Evolutionary conservation across 2,329 filamentous ascomycete species (phyloP).

Genomic region (Fusarium duplospermum): DNA sequence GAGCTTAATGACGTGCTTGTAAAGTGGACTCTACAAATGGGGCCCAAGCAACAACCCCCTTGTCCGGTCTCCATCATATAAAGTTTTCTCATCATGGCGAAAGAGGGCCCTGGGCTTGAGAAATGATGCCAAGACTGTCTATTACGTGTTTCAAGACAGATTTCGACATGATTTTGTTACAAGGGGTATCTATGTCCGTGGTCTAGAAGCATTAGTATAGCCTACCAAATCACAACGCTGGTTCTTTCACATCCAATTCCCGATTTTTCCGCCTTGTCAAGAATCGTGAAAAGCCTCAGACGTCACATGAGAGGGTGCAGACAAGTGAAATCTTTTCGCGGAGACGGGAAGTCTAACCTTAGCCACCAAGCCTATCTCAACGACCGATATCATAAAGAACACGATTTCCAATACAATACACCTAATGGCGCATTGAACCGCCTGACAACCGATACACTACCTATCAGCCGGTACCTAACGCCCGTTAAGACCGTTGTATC

Average conservation of each 20-base stretch:
- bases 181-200: not conserved
- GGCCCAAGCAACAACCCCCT: not conserved
- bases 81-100: conserved; percentile 26
- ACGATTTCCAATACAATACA: not conserved
- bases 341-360: not conserved
- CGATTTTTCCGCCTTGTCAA: too few species aligned
- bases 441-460: not conserved
- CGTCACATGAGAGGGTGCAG: not conserved
- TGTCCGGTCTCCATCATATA: conserved; percentile 17
- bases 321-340: not conserved
- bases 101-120: conserved; percentile 7
- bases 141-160: conserved; percentile 10
- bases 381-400: not conserved
- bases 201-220: not conserved
- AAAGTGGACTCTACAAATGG: conserved; percentile 11
- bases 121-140: not conserved
- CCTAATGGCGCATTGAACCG: not conserved
- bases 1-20: conserved; percentile 29
- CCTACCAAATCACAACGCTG: not conserved
- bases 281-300: too few species aligned
- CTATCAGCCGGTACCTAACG: not conserved
- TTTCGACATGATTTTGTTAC: not conserved
- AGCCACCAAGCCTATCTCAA: not conserved
- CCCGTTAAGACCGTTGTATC: not conserved
- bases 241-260: not conserved